Percentiles rank a stretch among this genome's conserved stretches.
Conservation (phyloP, 208 protist genomes). For the Acanthamoeba culbertsoni region DNA sequence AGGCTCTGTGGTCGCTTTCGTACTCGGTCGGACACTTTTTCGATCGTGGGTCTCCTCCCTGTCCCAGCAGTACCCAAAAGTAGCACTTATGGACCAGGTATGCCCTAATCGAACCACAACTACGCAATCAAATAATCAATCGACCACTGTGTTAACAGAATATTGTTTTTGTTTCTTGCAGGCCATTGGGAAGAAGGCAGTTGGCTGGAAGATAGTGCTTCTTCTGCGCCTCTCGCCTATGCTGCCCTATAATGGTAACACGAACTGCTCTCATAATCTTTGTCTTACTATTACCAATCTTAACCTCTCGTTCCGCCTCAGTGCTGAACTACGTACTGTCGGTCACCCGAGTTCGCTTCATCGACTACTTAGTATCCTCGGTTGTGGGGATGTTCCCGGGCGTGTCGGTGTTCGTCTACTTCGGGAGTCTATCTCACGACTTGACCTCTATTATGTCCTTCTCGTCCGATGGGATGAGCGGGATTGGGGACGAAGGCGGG, state of each 20-base stretch:
- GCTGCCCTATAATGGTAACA: constrained; percentile 10
- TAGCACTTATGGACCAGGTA: constrained; percentile 40
- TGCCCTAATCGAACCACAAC: not conserved
- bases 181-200: constrained; percentile 43
- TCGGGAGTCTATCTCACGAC: constrained; percentile 16
- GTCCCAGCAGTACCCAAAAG: not conserved
- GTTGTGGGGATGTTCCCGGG: not conserved
- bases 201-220: constrained; percentile 31
- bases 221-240: constrained; percentile 31
- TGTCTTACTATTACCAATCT: too few species aligned
- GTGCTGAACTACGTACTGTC: constrained; percentile 40
- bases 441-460: constrained; percentile 5
- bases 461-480: not conserved
- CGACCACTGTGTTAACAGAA: not conserved
- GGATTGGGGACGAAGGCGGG: not conserved
- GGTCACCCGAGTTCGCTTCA: not conserved
- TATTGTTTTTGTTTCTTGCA: not conserved
- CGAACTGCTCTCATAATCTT: not conserved
- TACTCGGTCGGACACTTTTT: constrained; percentile 13
- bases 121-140: not conserved
- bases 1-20: not conserved
- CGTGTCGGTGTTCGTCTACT: constrained; percentile 4
- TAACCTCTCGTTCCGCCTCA: not conserved
- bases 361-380: constrained; percentile 20
- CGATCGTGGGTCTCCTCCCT: constrained; percentile 11